Percentiles rank a stretch among this genome's conserved stretches.
Conservation (phyloP, 2,329 filamentous ascomycete genomes). For the Verticillium klebahnii region DNA sequence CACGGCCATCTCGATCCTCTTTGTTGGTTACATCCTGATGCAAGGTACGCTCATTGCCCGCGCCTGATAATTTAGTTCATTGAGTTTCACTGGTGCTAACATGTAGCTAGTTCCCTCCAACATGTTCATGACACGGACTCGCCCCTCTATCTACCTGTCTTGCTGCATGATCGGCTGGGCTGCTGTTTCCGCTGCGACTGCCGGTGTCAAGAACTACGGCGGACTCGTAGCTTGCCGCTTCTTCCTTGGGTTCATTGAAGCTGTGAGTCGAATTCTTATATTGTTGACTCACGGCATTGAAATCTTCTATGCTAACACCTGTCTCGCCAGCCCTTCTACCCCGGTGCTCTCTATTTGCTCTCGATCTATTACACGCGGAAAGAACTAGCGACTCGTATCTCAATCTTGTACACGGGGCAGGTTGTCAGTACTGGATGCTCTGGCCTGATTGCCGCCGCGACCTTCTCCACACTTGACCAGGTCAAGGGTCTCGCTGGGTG, state of each 20-base stretch:
- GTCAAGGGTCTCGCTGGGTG: conserved; percentile 7
- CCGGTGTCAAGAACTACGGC: conserved; percentile 26
- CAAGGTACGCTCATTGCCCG: conserved; percentile 19
- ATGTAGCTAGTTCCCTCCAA: conserved; percentile 25
- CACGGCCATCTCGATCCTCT: conserved; percentile 16
- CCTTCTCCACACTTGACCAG: conserved; percentile 3
- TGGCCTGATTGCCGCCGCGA: conserved; percentile 6
- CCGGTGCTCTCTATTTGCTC: conserved; percentile 8
- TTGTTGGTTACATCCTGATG: conserved; percentile 29
- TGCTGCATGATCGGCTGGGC: conserved; percentile 37
- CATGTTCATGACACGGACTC: conserved; percentile 38
- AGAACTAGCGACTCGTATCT: conserved; percentile 10
- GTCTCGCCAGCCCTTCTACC: conserved; percentile 3
- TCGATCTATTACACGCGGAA: conserved; percentile 12
- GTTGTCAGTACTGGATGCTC: conserved; percentile 9
- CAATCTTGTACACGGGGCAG: conserved; percentile 11
- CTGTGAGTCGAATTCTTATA: too few species aligned
- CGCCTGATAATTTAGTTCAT: neutral
- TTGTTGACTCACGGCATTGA: too few species aligned
- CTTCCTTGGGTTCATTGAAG: conserved; percentile 34
- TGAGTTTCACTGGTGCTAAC: too few species aligned
- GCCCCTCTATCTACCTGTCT: conserved; percentile 36
- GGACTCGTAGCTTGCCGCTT: conserved; percentile 30
- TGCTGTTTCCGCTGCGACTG: conserved; percentile 30
- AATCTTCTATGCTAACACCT: conserved; percentile 3